A percentile compares a stretch with the other conserved stretches of the same genome.
phyloP scores from a whole-genome alignment of 2,329 filamentous ascomycete genomes.

The Cadophora sp. region DNA sequence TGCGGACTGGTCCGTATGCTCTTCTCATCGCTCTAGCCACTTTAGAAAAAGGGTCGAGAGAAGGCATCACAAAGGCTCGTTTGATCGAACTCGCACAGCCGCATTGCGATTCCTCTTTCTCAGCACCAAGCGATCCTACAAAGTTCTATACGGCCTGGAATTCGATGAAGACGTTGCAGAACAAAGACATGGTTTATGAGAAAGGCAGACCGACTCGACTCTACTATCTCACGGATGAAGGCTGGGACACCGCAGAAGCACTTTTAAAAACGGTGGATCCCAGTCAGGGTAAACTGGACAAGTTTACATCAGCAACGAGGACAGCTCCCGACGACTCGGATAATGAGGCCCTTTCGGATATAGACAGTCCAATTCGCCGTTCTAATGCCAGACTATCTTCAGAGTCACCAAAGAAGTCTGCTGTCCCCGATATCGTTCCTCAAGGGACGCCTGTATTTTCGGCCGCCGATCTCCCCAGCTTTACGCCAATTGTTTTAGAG shows the following conservation, averaged over 20 bases:
- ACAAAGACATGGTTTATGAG: conserved; percentile 77
- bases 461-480: conserved; percentile 42
- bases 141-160: conserved; percentile 83
- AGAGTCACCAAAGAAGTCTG: conserved; percentile 16
- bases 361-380: conserved; percentile 25
- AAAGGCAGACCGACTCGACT: conserved; percentile 70
- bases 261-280: conserved; percentile 58
- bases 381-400: background rate
- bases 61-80: conserved; percentile 70
- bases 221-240: conserved; percentile 78
- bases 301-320: conserved; percentile 21
- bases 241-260: conserved; percentile 74
- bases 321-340: conserved; percentile 7
- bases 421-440: conserved; percentile 36
- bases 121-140: conserved; percentile 67
- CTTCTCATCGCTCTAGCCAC: conserved; percentile 71
- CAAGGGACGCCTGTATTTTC: conserved; percentile 36
- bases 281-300: conserved; percentile 28
- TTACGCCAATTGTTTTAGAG: conserved; percentile 66
- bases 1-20: conserved; percentile 78
- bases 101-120: conserved; percentile 77
- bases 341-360: conserved; percentile 21
- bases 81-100: conserved; percentile 74
- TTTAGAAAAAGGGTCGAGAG: conserved; percentile 59
- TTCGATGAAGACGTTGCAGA: conserved; percentile 77